Base-by-base conservation (phyloP, 345 rosid genomes). In the Lumnitzera racemosa region DNA sequence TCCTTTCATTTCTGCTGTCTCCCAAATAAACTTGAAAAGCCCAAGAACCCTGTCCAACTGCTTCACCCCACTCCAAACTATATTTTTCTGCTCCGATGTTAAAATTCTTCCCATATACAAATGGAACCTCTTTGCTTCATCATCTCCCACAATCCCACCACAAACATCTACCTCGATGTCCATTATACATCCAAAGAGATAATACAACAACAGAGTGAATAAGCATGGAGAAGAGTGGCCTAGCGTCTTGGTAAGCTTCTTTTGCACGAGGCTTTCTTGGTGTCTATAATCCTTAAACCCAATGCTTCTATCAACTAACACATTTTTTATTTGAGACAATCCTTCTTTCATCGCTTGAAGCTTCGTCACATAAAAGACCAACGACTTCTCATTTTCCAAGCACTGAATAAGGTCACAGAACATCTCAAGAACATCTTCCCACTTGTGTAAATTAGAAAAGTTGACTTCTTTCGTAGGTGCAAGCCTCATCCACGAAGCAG, bases 351-450 rank as follows among this genome's bases (percentile, higher is more conserved):
- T 91, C 29, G 68, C 83, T 57, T 76, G 72, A 29, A 89, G 87
- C 77, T 86, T 91, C 1, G 62, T 69, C 50, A 80, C 55, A 57
- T 89, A 87, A 68, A 81, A 74, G 23, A 75, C 69, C 58, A 73
- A 55, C 24, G 36, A 60, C 63, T 78, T 77, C 56, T 84, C 82
- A 20, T 52, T 69, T 36, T 65, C 56, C 29, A 88, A 68, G 59
- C 82, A 85, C 65, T 71, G 62, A 61, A 78, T 78, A 31, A 90
- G 80, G 78, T 90, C 86, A 63, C 65, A 67, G 25, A 83, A 82
- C 85, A 90, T 90, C 63, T 88, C 96, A 56, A 79, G 83, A 66
- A 83, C 83, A 74, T 90, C 97, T 63, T 74, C 92, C 97, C 97
- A 88, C 58, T 74, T 85, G 3, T 53, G 59, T 41, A 75, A 67